phyloP scores from a whole-genome alignment of 73 alveolate species.

The Paramecium sonneborni region DNA sequence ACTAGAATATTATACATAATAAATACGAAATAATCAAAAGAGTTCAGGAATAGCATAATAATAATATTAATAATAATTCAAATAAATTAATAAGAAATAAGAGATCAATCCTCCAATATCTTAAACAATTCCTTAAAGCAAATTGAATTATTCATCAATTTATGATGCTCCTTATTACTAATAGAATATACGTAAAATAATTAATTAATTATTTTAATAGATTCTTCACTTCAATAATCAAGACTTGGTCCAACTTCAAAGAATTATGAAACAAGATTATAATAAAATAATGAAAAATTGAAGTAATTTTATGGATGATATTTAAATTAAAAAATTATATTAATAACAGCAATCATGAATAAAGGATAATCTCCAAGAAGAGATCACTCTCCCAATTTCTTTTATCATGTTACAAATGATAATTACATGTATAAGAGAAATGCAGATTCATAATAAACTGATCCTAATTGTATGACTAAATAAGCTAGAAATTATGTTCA shows the following conservation, averaged over 20 bases:
- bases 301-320: constrained; percentile 26
- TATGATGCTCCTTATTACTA: background rate
- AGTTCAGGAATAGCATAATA: background rate
- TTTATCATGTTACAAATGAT: background rate
- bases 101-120: background rate
- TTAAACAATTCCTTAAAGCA: background rate
- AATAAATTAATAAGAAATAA: background rate
- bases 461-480: background rate
- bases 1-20: background rate
- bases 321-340: background rate
- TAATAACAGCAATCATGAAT: background rate
- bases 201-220: background rate
- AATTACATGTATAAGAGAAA: constrained; percentile 28
- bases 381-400: constrained; percentile 23
- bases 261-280: constrained; percentile 8
- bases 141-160: background rate
- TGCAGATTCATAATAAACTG: background rate
- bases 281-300: constrained; percentile 37
- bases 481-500: constrained; percentile 1
- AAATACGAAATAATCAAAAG: background rate
- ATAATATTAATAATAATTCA: background rate
- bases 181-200: background rate
- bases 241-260: background rate
- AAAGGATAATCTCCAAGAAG: constrained; percentile 8
- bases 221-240: background rate